Percentiles rank a stretch among this genome's conserved stretches.
These are phyloP conservation scores for Macrophomina tecta DNA, from an alignment of 2,329 filamentous ascomycete genomes.

Conservation along the genomic window DNA sequence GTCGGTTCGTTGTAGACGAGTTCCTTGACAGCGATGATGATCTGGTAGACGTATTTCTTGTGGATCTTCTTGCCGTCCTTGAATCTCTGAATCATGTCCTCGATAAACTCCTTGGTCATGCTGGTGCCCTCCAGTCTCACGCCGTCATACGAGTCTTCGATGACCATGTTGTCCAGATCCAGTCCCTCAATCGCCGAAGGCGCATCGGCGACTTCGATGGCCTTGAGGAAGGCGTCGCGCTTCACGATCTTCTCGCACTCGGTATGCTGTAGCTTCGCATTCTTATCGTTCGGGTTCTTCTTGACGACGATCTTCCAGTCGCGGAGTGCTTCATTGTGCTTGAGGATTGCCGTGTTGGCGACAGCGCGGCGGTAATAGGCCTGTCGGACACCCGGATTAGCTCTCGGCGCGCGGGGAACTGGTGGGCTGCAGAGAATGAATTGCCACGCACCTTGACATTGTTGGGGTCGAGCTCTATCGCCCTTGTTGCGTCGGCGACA, in stretches of 20 bases:
- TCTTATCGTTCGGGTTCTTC: slow-evolving; percentile 85
- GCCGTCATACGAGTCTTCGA: slow-evolving; percentile 88
- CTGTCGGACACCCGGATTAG: slow-evolving; percentile 50
- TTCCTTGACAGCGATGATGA: slow-evolving; percentile 86
- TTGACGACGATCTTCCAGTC: slow-evolving; percentile 92
- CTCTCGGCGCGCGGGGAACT: too few relatives aligned
- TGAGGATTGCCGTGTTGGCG: slow-evolving; percentile 88
- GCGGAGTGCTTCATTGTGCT: slow-evolving; percentile 83
- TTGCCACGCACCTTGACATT: slow-evolving; percentile 78
- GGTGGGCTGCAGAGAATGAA: too few relatives aligned
- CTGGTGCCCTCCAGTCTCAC: slow-evolving; percentile 70
- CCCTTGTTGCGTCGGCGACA: slow-evolving; percentile 86
- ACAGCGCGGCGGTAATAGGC: slow-evolving; percentile 94
- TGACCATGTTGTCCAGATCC: slow-evolving; percentile 81
- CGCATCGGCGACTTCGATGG: slow-evolving; percentile 91
- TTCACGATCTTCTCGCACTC: slow-evolving; percentile 96
- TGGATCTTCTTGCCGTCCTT: slow-evolving; percentile 95
- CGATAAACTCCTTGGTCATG: slow-evolving; percentile 97
- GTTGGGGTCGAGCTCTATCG: slow-evolving; percentile 84
- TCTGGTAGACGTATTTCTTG: slow-evolving; percentile 97
- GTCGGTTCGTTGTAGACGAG: slow-evolving; percentile 91
- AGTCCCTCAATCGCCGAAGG: slow-evolving; percentile 91
- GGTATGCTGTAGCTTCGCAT: slow-evolving; percentile 86
- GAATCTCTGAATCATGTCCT: slow-evolving; percentile 96
- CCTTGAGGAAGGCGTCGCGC: slow-evolving; percentile 88